Evolutionary conservation across 1,139 yeast genomes (phyloP), one percentile per base, ranked within the genome.

Genomic region (Hemisphaericaspora xylanilytica): DNA sequence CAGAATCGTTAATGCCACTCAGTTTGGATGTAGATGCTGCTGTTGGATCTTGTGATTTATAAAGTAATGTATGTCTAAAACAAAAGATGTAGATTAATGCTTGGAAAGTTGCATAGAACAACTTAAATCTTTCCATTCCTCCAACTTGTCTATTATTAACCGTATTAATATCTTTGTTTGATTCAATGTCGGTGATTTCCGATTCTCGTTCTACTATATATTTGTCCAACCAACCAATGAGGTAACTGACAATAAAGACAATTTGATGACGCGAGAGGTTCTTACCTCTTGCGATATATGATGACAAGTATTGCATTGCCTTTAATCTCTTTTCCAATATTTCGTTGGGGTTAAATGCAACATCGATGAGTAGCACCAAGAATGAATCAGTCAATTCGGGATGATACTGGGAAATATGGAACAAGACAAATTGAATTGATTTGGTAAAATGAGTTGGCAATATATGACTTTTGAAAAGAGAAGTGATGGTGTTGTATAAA

Each of bases 61-160:
- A 74, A 45, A 92, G 70, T 36, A 75, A 59, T 33, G 76, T 64
- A 59, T 86, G 86, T 46, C 97, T 76, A 63, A 90, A 92, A 56
- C 97, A 92, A 57, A 90, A 89, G 27, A 92, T 87, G 60, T 92
- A 92, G 49, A 94, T 73, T 39, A 92, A 65, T 0, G 96, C 89
- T 65, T 92, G 99, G 53, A 88, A 85, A 3, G 94, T 87, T n/a
- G 96, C 88, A 56, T 90, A 92, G 50, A 92, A 87, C 58, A 89
- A 73, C 53, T 84, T 84, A 63, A 89, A 90, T 44, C 94, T 67
- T 52, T 82, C 87, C 86, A 81, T 80, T 10, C 86, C 85, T 16
- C 83, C 83, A 9, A 49, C 45, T 49, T 51, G 56, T 40, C 44
- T 50, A 36, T 34, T 36, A 11, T 39, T 36, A 8, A 30, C 38